Evolutionary conservation across 257 asterid genomes (phyloP).

Genomic region (Prunella vulgaris): DNA sequence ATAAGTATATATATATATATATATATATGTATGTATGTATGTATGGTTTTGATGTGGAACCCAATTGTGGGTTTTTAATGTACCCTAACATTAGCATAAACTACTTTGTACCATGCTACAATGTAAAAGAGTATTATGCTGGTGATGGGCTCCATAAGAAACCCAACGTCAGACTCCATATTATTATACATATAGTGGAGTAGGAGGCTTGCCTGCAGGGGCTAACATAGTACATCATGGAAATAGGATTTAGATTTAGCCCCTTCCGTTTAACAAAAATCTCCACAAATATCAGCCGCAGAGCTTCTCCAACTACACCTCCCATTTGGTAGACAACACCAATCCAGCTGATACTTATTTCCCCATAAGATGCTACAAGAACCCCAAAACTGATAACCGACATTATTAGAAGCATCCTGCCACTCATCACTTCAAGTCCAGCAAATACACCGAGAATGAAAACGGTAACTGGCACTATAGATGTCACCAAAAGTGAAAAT

Average conservation of each 20-base stretch:
- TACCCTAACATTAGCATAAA: no score
- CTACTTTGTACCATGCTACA: no score
- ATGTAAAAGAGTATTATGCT: no score
- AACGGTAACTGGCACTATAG: conserved; percentile 97
- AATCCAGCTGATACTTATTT: conserved; percentile 82
- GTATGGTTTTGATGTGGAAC: not conserved
- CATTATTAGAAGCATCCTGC: conserved; percentile 91
- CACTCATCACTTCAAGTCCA: conserved; percentile 94
- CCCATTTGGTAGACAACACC: conserved; percentile 99
- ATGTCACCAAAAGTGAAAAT: conserved; percentile 21
- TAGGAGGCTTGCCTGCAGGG: conserved; percentile 84
- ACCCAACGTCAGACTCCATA: no score
- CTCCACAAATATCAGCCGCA: conserved; percentile 94
- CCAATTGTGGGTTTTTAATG: no score
- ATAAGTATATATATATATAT: not conserved
- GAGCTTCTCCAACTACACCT: conserved; percentile 97
- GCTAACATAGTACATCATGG: conserved; percentile 97
- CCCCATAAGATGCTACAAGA: conserved; percentile 92
- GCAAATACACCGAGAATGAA: conserved; percentile 91
- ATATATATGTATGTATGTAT: not conserved
- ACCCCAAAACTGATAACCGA: conserved; percentile 92
- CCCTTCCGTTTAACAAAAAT: conserved; percentile 93
- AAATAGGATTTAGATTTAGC: conserved; percentile 80
- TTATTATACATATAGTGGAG: not conserved
- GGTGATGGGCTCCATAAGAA: no score